These are phyloP conservation scores for Scalesia atractyloides DNA, from an alignment of 129 eudicot species.

Conservation along the genomic window DNA sequence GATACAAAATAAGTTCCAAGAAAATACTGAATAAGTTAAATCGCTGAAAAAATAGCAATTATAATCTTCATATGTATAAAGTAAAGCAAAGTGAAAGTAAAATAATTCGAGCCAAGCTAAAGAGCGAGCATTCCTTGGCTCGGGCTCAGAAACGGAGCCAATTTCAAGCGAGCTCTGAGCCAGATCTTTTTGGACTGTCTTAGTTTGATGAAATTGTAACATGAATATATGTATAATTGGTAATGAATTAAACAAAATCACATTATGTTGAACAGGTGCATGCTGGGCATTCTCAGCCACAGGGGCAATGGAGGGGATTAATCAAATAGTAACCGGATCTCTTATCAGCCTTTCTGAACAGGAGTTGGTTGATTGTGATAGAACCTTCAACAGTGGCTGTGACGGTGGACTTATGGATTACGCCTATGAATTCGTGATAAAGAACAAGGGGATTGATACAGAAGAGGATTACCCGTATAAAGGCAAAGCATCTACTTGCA, in stretches of 20 bases:
- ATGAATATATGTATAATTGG: neutral
- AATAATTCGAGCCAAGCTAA: too few relatives aligned
- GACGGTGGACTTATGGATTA: conserved; percentile 99
- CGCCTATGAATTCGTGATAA: conserved; percentile 68
- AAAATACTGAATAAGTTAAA: too few relatives aligned
- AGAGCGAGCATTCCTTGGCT: too few relatives aligned
- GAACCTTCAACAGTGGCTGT: conserved; percentile 72
- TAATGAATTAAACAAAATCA: neutral
- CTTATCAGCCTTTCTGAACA: conserved; percentile 92
- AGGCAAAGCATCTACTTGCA: conserved; percentile 53
- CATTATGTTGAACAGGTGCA: conserved; percentile 56
- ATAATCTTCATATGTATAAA: too few relatives aligned
- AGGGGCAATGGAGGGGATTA: conserved; percentile 92
- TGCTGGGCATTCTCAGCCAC: conserved; percentile 99
- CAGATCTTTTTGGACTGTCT: too few relatives aligned
- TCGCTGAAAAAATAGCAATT: too few relatives aligned
- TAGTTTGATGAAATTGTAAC: neutral
- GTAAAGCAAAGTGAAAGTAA: too few relatives aligned
- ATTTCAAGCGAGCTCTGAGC: too few relatives aligned
- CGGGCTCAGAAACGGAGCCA: too few relatives aligned
- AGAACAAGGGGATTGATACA: conserved; percentile 81
- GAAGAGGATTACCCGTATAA: conserved; percentile 88
- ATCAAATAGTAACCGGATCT: conserved; percentile 79
- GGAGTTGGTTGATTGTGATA: conserved; percentile 90
- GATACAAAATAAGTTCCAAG: too few relatives aligned